These are phyloP conservation scores for Phytophthora colocasiae DNA, from an alignment of 352 stramenopile species.

Conservation along the genomic window DNA sequence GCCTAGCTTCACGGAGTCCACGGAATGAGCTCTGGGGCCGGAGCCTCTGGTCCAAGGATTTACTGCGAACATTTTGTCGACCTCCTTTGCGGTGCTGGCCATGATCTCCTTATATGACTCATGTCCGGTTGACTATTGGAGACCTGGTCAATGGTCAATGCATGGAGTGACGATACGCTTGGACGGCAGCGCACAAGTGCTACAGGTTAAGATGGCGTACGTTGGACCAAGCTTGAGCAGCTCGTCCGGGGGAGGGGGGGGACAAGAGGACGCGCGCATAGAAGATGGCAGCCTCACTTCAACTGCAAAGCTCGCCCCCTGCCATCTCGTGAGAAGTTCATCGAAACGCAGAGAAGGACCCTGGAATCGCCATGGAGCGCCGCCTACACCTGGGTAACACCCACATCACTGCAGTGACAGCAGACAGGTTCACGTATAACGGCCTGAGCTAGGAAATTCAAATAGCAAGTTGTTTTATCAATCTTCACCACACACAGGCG, in stretches of 20 bases:
- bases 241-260: constrained; percentile 1
- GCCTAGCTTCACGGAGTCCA: too few relatives aligned
- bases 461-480: constrained; percentile 48
- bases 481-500: constrained; percentile 34
- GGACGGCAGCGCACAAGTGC: constrained; percentile 15
- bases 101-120: background rate
- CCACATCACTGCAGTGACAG: background rate
- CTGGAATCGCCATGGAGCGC: background rate
- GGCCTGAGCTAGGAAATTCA: background rate
- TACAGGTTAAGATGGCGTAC: constrained; percentile 7
- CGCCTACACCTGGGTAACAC: background rate
- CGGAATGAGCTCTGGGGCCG: too few relatives aligned
- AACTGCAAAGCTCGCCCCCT: constrained; percentile 15
- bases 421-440: background rate
- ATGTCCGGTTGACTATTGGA: background rate
- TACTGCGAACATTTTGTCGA: constrained; percentile 1
- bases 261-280: constrained; percentile 12
- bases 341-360: constrained; percentile 19
- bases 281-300: constrained; percentile 14
- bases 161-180: constrained; percentile 13
- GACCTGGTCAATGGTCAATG: background rate
- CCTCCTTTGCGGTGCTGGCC: background rate
- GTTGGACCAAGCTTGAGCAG: background rate
- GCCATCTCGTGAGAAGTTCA: constrained; percentile 12
- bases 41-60: too few relatives aligned